phyloP scores from a whole-genome alignment of 106 monocot genomes.

The Dendrobium huoshanense region DNA sequence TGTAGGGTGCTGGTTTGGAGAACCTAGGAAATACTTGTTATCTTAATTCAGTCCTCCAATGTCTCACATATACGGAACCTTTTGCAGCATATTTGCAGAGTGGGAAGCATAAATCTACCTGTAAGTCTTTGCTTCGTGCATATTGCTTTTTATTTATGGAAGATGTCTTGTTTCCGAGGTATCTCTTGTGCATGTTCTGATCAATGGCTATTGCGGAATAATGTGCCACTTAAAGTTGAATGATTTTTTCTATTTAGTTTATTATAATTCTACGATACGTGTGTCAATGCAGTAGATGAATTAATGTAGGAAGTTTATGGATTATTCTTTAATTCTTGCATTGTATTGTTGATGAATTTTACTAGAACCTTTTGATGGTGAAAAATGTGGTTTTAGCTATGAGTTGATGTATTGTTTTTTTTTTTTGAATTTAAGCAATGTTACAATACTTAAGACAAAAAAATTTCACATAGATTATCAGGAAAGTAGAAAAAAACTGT shows the following conservation, averaged over 20 bases:
- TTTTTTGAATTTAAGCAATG: background rate
- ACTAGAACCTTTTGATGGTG: background rate
- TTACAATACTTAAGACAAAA: background rate
- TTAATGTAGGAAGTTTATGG: background rate
- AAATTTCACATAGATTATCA: background rate
- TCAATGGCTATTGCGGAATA: background rate
- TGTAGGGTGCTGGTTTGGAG: slow-evolving; percentile 87
- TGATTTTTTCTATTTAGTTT: background rate
- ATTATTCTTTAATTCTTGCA: background rate
- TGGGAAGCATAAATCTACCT: slow-evolving; percentile 86
- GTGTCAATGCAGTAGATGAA: background rate
- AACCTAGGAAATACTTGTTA: slow-evolving; percentile 96
- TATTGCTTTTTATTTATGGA: background rate
- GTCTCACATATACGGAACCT: slow-evolving; percentile 95
- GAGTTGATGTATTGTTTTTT: background rate
- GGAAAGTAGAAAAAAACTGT: background rate
- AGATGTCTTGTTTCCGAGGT: background rate
- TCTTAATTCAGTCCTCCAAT: slow-evolving; percentile 96
- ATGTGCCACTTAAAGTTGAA: background rate
- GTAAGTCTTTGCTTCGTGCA: slow-evolving; percentile 36
- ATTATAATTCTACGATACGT: background rate
- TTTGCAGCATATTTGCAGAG: slow-evolving; percentile 97
- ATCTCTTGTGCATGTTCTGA: background rate
- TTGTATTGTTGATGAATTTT: background rate
- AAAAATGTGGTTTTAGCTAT: background rate